Evolutionary conservation across 139 green algal species (phyloP).

Genomic region (Micractinium sp.): DNA sequence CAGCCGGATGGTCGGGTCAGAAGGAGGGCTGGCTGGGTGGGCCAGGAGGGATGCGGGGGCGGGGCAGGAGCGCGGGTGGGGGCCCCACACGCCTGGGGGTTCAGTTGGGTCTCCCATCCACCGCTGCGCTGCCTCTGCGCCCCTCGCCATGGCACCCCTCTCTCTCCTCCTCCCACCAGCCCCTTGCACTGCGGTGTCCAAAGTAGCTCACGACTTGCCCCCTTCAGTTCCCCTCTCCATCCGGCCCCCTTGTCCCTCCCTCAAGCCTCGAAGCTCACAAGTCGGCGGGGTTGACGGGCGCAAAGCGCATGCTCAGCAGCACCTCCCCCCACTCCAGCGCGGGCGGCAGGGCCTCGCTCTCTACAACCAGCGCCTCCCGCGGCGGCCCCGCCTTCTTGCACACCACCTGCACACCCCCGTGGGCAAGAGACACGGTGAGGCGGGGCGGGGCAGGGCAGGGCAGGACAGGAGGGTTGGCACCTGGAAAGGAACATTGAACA

Average conservation of each 20-base stretch:
- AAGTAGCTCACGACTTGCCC: too few species aligned
- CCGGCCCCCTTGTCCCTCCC: too few species aligned
- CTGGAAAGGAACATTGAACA: background rate
- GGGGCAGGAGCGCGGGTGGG: too few species aligned
- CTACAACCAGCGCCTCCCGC: constrained; percentile 53
- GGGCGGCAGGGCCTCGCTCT: constrained; percentile 55
- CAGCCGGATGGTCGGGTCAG: background rate
- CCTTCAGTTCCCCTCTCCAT: too few species aligned
- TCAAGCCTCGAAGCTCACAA: constrained; percentile 60
- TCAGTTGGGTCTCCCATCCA: too few species aligned
- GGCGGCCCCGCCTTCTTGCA: constrained; percentile 48
- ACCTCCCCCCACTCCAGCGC: constrained; percentile 86
- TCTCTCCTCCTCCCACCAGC: too few species aligned
- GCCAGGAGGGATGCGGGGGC: too few species aligned
- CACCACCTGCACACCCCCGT: constrained; percentile 36
- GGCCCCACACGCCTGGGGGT: too few species aligned
- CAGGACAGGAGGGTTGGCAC: background rate
- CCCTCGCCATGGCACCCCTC: too few species aligned
- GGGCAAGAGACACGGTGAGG: background rate
- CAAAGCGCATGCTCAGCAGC: constrained; percentile 67
- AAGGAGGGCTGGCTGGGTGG: background rate
- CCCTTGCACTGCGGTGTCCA: too few species aligned
- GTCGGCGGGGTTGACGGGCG: constrained; percentile 80
- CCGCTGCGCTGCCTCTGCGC: too few species aligned
- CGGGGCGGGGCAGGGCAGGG: background rate